Evolutionary conservation across 2,329 filamentous ascomycete species (phyloP).

Genomic region (Calycina herbarum): DNA sequence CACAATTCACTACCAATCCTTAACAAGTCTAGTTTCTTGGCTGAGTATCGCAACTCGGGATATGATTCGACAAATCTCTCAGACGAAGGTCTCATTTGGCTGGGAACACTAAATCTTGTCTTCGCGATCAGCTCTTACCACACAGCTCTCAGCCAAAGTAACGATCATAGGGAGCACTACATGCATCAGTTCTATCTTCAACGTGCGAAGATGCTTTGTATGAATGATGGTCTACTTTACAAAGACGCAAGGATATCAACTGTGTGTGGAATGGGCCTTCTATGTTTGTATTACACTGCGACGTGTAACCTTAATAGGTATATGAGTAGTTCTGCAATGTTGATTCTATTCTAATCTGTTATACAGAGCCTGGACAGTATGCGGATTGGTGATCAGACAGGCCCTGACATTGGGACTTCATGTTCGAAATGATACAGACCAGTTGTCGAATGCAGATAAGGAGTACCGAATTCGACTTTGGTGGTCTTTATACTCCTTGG

Average conservation of each 20-base stretch:
- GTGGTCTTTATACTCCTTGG: slow-evolving; percentile 34
- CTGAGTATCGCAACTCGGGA: slow-evolving; percentile 19
- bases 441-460: slow-evolving; percentile 28
- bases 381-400: slow-evolving; percentile 30
- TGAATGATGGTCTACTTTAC: slow-evolving; percentile 24
- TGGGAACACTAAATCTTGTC: slow-evolving; percentile 29
- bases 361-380: slow-evolving; percentile 31
- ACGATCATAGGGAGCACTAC: slow-evolving; percentile 14
- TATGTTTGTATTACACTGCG: slow-evolving; percentile 30
- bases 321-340: not conserved
- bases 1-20: slow-evolving; percentile 28
- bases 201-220: slow-evolving; percentile 27
- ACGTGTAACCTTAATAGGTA: slow-evolving; percentile 32
- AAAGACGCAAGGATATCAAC: slow-evolving; percentile 27
- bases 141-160: slow-evolving; percentile 21
- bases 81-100: slow-evolving; percentile 24
- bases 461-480: slow-evolving; percentile 31
- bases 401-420: slow-evolving; percentile 30
- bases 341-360: not conserved
- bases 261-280: slow-evolving; percentile 23
- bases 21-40: slow-evolving; percentile 23
- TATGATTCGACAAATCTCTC: slow-evolving; percentile 13
- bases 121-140: slow-evolving; percentile 30
- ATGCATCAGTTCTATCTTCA: slow-evolving; percentile 29
- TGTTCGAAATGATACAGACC: slow-evolving; percentile 25